Conservation (phyloP, 208 protist species). For the Trypanosoma cruzi region DNA sequence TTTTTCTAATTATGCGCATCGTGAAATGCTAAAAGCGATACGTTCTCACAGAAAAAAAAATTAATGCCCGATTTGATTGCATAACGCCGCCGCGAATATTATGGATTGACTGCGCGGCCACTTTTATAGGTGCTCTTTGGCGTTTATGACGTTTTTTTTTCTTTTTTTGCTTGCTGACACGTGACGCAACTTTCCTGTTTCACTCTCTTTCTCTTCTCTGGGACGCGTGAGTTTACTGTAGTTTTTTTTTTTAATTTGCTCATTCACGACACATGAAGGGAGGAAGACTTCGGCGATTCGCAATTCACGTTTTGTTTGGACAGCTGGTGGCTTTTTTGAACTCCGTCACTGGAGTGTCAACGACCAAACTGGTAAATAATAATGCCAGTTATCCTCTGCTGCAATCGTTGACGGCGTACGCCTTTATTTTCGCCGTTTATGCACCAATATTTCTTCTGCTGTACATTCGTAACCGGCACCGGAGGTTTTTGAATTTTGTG, state of each 20-base stretch:
- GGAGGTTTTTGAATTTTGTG: slow-evolving; percentile 53
- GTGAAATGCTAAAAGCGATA: slow-evolving; percentile 36
- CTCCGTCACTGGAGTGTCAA: slow-evolving; percentile 85
- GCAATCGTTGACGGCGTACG: slow-evolving; percentile 80
- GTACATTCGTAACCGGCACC: slow-evolving; percentile 33
- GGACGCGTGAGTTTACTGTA: background rate
- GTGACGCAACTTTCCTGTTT: background rate
- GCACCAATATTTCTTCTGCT: slow-evolving; percentile 55
- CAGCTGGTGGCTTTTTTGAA: slow-evolving; percentile 86
- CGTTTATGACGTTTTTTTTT: slow-evolving; percentile 22
- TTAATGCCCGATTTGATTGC: background rate
- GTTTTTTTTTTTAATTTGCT: slow-evolving; percentile 2
- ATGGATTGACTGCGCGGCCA: background rate
- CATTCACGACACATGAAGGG: slow-evolving; percentile 10
- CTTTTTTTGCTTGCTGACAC: background rate
- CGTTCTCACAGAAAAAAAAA: slow-evolving; percentile 6
- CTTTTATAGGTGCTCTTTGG: background rate
- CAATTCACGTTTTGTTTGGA: slow-evolving; percentile 67
- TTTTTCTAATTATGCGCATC: slow-evolving; percentile 50
- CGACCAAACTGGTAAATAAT: slow-evolving; percentile 78
- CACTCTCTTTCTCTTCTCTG: background rate
- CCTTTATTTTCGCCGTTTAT: slow-evolving; percentile 76
- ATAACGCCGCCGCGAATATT: background rate
- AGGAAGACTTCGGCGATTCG: slow-evolving; percentile 28
- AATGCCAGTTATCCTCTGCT: slow-evolving; percentile 87